Evolutionary conservation across 257 asterid species (phyloP).

Genomic region (Nicotiana undulata): DNA sequence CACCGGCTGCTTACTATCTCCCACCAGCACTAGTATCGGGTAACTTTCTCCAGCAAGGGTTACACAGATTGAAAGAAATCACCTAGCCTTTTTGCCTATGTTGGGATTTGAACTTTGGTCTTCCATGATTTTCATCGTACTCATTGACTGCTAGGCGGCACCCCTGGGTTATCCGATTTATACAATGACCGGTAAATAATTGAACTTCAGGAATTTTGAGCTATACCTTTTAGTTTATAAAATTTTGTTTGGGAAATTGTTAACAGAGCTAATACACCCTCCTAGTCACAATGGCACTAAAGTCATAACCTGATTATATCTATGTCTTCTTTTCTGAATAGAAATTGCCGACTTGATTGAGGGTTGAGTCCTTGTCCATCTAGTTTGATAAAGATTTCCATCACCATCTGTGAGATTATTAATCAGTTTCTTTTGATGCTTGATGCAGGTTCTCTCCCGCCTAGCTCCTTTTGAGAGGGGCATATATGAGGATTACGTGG

Average conservation of each 20-base stretch:
- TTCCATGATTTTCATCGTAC: not conserved
- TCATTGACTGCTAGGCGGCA: not conserved
- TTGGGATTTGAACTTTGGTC: not conserved
- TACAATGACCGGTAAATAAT: not conserved
- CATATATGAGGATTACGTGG: slow-evolving; percentile 94
- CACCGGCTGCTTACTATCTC: not conserved
- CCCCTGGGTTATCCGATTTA: not conserved
- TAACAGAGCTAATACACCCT: not conserved
- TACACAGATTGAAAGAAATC: not conserved
- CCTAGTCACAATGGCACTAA: not conserved
- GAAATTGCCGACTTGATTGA: not conserved
- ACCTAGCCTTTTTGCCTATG: not conserved
- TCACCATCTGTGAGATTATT: not conserved
- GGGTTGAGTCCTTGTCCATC: not conserved
- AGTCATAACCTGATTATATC: not conserved
- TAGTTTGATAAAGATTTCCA: not conserved
- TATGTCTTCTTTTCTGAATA: not conserved
- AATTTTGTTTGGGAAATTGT: not conserved
- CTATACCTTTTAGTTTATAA: not conserved
- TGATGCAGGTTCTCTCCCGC: slow-evolving; percentile 84
- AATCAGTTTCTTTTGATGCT: slow-evolving; percentile 12
- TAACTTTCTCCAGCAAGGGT: not conserved
- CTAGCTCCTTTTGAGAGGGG: slow-evolving; percentile 98
- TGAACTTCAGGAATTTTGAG: not conserved
- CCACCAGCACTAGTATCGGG: not conserved